Base-by-base conservation (phyloP, 176 grass and related monocot genomes). In the Tillandsia fasciculata region DNA sequence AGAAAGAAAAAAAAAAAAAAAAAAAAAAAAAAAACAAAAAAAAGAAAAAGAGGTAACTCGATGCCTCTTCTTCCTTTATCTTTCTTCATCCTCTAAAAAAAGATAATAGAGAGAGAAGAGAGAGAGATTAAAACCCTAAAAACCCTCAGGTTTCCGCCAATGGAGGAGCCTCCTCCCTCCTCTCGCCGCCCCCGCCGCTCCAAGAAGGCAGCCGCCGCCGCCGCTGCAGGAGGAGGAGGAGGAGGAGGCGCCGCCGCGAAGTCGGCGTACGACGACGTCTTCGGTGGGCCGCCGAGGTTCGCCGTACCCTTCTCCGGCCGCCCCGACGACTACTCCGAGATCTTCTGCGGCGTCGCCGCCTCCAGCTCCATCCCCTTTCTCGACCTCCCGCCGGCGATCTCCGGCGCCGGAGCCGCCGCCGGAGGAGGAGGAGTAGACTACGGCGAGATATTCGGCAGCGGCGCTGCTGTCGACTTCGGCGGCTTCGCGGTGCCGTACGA, bases 321-420 rank as follows among this genome's bases (percentile, higher is more conserved):
- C 4, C 77, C 73, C 53, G 86, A 65, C 48, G 92, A 89, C 81
- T 96, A 96, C 81, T 26, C 70, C 47, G 89, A 92, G 71, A 80
- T 96, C 52, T 96, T 96, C 66, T 85, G 86, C 20, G 89, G 83
- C 70, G 83, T 87, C 26, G 76, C 83, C 3, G 78, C 75, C 12
- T 92, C 93, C 0, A 90, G 88, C 88, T 89, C 83, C 78, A 96
- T 96, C 52, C 93, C 93, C 11, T 89, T 84, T 64, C 93, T 96
- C 70, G 88, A 96, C 72, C 83, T 96, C 12, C 86, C 86, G 11
- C 76, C 76, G 8, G 78, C 81, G 49, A 42, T 47, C 1, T 64
- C 51, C 4, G 72, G 53, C 54, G 71, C 0, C 52, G 49, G 14
- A 50, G 75, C 29, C 15, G 76, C 13, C 42, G 71, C 29, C 26